Base-by-base conservation (phyloP, 2,329 filamentous ascomycete species). In the Penicillium carneum region DNA sequence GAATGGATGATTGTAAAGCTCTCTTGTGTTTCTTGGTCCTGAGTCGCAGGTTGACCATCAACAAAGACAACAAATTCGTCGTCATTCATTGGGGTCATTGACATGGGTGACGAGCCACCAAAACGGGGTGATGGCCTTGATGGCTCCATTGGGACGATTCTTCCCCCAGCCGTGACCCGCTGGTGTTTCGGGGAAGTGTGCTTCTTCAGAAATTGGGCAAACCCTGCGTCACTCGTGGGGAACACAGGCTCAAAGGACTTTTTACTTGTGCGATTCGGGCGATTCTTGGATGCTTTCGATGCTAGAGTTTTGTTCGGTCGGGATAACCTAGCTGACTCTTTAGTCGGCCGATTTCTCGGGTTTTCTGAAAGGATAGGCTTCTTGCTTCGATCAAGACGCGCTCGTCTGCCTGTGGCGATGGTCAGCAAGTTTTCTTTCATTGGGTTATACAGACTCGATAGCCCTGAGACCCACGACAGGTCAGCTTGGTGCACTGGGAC, bases 181-280 rank as follows among this genome's bases (percentile, higher is more conserved):
- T 83, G 78, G 60, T 82, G 78, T 36, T 76, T 80, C n/a, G 81
- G 80, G 38, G 81, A 82, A 8, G 79, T 74, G 61, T 83, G 80
- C 53, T 80, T 74, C 67, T 79, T 79, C 9, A 83, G 71, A 59
- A 83, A 83, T 39, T 74, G 74, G 34, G 73, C 77, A 68, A 83
- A 83, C 0, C 81, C 81, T 48, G 74, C 70, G 49, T 82, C 74
- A 36, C 68, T 71, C 50, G 80, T 74, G 10, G 36, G 11, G 16
- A 53, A 39, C 4, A 38, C 31, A 1, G n/a, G 41, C 2, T 42
- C 29, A 6, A 41, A 7, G n/a, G 29, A 6, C 2, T 23, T 53
- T 11, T 23, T 61, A n/a, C 26, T 60, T 34, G 8, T 46, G 18
- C 34, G 23, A 8, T 9, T 45, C 12, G 45, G 9, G 29, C 34